Evolutionary conservation across 2,329 filamentous ascomycete genomes (phyloP), one percentile per base, ranked within the genome.

Genomic region (Phyllosticta citribraziliensis): DNA sequence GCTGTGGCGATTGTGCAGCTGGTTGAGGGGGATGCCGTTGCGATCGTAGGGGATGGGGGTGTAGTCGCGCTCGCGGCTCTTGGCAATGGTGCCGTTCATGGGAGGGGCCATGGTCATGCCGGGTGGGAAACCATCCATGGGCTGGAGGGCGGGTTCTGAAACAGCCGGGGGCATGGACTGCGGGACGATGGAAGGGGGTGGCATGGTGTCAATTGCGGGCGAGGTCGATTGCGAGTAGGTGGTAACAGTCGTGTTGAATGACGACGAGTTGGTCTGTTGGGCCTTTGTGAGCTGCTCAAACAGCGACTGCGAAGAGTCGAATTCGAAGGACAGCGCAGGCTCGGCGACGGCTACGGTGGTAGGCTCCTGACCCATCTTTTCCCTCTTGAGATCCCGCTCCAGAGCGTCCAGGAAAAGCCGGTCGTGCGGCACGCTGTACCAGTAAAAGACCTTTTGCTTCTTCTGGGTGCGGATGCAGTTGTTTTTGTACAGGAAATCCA

Each of bases 371-470:
- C 89, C 88, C 93, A 97, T 97, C 84, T 99, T 99, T 79, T 99
- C 94, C 72, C 94, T 86, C 86, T 99, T 99, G 72, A 99, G 79
- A 73, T 99, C 94, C 66, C 94, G 88, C 82, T 99, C 94, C 69
- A 99, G 81, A 50, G 94, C 94, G 79, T 99, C 94, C 67, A 99
- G 87, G 78, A 99, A 99, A 57, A 99, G 85, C 60, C 94, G 86
- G 77, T 99, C 94, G 75, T 99, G 94, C 1, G 94, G 94, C 55
- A 99, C 94, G 79, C 92, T 97, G 79, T 97, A 99, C 94, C 94
- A 99, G 80, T 97, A 99, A 73, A 99, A 99, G 66, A 99, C 94
- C 82, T 99, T 99, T 74, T 99, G 94, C 83, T 99, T 99, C 86
- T 99, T 99, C 77, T 99, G 94, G 47, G 94, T 99, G 68, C 94